Evolutionary conservation across 495 filamentous ascomycete species (phyloP).

Genomic region (Margaritispora aquatica): DNA sequence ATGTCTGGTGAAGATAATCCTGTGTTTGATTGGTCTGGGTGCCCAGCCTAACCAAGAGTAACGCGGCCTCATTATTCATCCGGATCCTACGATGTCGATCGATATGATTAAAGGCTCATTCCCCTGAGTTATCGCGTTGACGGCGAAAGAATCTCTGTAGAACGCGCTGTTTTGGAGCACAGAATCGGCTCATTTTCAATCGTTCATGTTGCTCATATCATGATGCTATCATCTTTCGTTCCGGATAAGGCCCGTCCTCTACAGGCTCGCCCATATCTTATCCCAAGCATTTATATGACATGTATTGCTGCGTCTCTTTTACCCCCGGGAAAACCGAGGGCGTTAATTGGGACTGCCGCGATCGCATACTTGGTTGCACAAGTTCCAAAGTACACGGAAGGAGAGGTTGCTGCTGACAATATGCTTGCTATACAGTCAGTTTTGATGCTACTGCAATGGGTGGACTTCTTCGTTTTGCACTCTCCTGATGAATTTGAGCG

Average conservation of each 20-base stretch:
- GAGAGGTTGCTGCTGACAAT: neutral
- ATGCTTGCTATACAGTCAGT: slow-evolving; percentile 10
- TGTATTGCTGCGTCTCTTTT: slow-evolving; percentile 5
- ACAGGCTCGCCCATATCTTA: neutral
- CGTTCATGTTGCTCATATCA: no score
- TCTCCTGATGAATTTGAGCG: slow-evolving; percentile 2
- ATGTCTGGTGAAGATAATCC: no score
- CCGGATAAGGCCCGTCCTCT: slow-evolving; percentile 13
- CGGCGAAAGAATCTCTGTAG: no score
- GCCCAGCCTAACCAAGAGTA: no score
- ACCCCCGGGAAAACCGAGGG: neutral
- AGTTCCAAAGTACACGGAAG: slow-evolving; percentile 1
- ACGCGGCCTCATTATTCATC: no score
- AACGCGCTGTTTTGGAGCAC: no score
- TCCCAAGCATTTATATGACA: slow-evolving; percentile 6
- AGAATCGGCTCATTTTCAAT: no score
- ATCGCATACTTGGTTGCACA: neutral
- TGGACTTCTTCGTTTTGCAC: slow-evolving; percentile 11
- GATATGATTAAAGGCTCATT: no score
- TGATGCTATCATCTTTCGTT: slow-evolving; percentile 9
- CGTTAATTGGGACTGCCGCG: neutral
- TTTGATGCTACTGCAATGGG: slow-evolving; percentile 2
- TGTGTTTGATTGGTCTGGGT: no score
- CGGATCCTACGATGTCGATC: no score
- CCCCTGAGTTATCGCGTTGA: no score